phyloP scores from a whole-genome alignment of 2,329 filamentous ascomycete species.

The Calonectria honghensis region DNA sequence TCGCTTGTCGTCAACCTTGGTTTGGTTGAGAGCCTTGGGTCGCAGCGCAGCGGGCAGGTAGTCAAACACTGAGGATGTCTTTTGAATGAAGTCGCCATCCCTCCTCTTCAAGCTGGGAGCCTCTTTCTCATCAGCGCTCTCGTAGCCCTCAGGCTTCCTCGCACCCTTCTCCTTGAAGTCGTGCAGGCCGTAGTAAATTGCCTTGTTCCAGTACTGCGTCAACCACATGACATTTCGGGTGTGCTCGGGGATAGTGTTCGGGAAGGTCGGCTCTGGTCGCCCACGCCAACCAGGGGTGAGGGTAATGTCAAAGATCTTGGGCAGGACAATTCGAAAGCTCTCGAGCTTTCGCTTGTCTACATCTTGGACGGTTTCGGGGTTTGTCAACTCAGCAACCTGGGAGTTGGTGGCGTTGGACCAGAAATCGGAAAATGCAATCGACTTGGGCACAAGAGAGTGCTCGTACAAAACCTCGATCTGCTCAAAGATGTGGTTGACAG shows the following conservation, averaged over 20 bases:
- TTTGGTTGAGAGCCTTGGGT: constrained; percentile 36
- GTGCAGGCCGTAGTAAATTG: constrained; percentile 62
- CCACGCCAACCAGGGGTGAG: constrained; percentile 72
- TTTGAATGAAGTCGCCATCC: constrained; percentile 35
- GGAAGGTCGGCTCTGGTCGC: constrained; percentile 64
- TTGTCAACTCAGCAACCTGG: constrained; percentile 54
- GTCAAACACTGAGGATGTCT: constrained; percentile 43
- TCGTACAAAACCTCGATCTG: constrained; percentile 69
- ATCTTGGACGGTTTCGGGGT: constrained; percentile 47
- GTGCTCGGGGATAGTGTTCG: constrained; percentile 70
- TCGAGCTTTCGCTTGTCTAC: constrained; percentile 58
- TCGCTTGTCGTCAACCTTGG: constrained; percentile 42
- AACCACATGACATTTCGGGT: constrained; percentile 72
- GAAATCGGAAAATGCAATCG: constrained; percentile 68
- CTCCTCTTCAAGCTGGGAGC: constrained; percentile 42
- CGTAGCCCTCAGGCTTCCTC: constrained; percentile 61
- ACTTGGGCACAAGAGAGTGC: constrained; percentile 63
- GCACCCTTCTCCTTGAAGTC: constrained; percentile 67
- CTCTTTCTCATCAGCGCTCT: constrained; percentile 47
- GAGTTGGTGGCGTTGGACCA: constrained; percentile 57
- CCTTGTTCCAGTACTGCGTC: constrained; percentile 70
- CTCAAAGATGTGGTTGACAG: constrained; percentile 64
- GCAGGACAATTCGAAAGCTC: constrained; percentile 71
- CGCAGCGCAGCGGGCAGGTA: constrained; percentile 43
- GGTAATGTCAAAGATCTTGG: constrained; percentile 72